Percentiles rank a stretch among this genome's conserved stretches.
Conservation (phyloP, 371 early-diverging fungal genomes). For the Amoeboradix gromovi region DNA sequence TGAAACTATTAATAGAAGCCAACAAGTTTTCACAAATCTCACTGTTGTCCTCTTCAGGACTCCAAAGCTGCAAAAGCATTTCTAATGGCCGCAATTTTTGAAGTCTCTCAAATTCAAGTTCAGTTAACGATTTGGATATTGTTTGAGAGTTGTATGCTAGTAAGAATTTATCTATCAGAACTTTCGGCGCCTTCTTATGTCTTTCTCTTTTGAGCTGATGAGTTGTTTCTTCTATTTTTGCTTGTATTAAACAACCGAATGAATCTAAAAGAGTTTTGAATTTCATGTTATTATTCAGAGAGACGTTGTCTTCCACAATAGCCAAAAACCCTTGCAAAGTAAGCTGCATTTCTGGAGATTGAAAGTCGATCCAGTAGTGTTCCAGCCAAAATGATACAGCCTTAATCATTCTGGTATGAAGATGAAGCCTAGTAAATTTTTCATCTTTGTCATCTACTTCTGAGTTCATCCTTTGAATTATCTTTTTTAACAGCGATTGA, state of each 20-base stretch:
- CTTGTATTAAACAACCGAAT: not conserved
- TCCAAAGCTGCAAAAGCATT: slow-evolving; percentile 5
- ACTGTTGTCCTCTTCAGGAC: not conserved
- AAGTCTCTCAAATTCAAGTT: not conserved
- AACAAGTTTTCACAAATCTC: slow-evolving; percentile 5
- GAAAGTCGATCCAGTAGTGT: slow-evolving; percentile 6
- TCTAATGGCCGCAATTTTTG: not conserved
- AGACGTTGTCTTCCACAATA: slow-evolving; percentile 1
- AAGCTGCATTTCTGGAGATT: slow-evolving; percentile 4
- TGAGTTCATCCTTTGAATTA: not conserved
- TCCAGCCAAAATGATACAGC: slow-evolving; percentile 9
- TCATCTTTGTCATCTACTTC: not conserved
- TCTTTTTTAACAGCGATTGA: not conserved
- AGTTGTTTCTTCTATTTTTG: not conserved
- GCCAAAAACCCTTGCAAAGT: slow-evolving; percentile 6
- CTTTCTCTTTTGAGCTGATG: not conserved
- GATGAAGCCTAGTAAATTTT: not conserved
- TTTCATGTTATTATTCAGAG: slow-evolving; percentile 4
- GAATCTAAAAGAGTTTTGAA: slow-evolving; percentile 2
- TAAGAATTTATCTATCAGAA: slow-evolving; percentile 5
- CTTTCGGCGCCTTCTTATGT: not conserved
- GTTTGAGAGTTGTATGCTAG: slow-evolving; percentile 4
- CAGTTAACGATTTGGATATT: not conserved
- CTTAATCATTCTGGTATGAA: slow-evolving; percentile 7
- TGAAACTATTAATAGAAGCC: slow-evolving; percentile 12